A percentile compares a stretch with the other conserved stretches of the same genome.
Evolutionary conservation across 805 yeast genomes (phyloP).

Genomic region (Wickerhamomyces rabaulensis): DNA sequence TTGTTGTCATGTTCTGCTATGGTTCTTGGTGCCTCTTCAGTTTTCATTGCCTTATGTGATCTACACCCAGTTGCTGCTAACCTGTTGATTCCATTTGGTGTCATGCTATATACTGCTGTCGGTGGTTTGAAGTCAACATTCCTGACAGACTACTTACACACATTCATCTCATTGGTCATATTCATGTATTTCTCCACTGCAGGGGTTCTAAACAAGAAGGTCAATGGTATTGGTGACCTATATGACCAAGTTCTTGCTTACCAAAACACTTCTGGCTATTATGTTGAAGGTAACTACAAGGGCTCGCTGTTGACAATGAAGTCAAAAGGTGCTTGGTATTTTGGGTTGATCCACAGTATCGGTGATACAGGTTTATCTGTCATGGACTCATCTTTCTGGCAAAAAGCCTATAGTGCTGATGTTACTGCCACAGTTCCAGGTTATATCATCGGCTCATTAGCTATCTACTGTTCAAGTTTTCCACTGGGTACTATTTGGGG

Average conservation of each 20-base stretch:
- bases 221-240: constrained; percentile 39
- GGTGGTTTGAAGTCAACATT: constrained; percentile 48
- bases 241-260: constrained; percentile 29
- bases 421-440: constrained; percentile 33
- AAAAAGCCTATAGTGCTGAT: constrained; percentile 33
- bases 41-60: constrained; percentile 29
- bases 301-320: constrained; percentile 27
- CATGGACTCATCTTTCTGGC: constrained; percentile 37
- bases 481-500: constrained; percentile 33
- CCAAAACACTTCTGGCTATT: constrained; percentile 27
- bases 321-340: constrained; percentile 23
- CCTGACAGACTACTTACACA: constrained; percentile 43
- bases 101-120: constrained; percentile 39
- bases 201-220: constrained; percentile 27
- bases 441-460: constrained; percentile 29
- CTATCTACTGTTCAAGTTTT: constrained; percentile 31
- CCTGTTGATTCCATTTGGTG: constrained; percentile 39
- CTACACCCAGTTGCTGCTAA: constrained; percentile 39
- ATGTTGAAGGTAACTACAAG: constrained; percentile 26
- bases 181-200: constrained; percentile 27
- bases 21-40: constrained; percentile 37
- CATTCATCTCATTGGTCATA: constrained; percentile 35
- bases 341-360: constrained; percentile 25
- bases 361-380: constrained; percentile 35
- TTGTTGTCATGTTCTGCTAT: constrained; percentile 31